Base-by-base conservation (phyloP, 2,329 filamentous ascomycete genomes). In the Cytospora schulzeri region DNA sequence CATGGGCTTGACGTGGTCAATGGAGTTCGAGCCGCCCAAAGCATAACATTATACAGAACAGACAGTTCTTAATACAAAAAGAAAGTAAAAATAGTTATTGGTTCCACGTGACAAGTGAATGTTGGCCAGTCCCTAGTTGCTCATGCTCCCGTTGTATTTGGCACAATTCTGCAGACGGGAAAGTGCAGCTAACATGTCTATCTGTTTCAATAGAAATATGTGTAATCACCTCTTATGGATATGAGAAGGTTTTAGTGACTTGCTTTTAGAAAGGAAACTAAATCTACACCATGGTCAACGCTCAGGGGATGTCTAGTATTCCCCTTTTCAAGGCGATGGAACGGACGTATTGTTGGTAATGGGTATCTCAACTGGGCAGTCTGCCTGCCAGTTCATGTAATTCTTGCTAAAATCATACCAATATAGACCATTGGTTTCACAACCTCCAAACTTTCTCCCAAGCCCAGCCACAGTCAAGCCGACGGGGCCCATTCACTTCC, bases 401-500 rank as follows among this genome's bases (percentile, higher is more conserved):
- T 3, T 9, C 6, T 14, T 22, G 19, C 8, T 28, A 45, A 6
- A 15, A 17, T n/a, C 8, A 8, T 24, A 24, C 24, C 26, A 62
- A 22, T 48, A 22, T 24, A 28, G 6, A 22, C n/a, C 17, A 35
- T 51, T 17, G 52, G 11, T 11, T 22, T n/a, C n/a, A 19, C 60
- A 7, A 4, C n/a, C 4, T 41, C 38, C 19, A 19, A 8, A 14
- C 7, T 15, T 41, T 26, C 8, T 29, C 35, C 19, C 29, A 19
- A 22, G 15, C n/a, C n/a, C n/a, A n/a, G 12, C 33, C 17, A 28
- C 3, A 12, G 1, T 28, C 4, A 29, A n/a, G 7, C 22, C 9
- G 17, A 8, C 22, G n/a, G n/a, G 45, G 22, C 38, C 45, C 29
- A 52, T 28, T 68, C 66, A 70, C 64, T 69, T 66, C 33, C 64